Base-by-base conservation (phyloP, 2,329 filamentous ascomycete species). In the Pestalotiopsis sp. region DNA sequence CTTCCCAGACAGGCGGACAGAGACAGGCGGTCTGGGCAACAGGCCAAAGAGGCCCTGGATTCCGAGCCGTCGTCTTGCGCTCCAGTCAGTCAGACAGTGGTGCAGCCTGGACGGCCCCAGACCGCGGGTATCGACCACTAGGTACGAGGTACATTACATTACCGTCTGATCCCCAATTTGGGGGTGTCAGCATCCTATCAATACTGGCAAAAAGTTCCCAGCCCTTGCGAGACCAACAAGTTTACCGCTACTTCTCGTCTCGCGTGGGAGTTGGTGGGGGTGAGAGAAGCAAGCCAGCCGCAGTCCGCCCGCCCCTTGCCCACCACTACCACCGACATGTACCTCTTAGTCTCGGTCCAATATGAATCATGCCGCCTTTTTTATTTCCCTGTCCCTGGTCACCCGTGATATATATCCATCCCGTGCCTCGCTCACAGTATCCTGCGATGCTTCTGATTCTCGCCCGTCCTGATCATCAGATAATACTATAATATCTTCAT, bases 151-250 rank as follows among this genome's bases (percentile, higher is more conserved):
- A 13, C 41, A 17, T 12, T 52, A 52, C 20, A 59, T 56, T 17
- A 20, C 57, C 25, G 57, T 60, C 20, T 14, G 25, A 64, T 25
- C 11, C 39, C 38, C 23, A n/a, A 65, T 49, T 52, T 20, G 62
- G 65, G 49, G 45, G 65, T 67, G 65, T 67, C 65, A 67, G 65
- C 65, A 59, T 59, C 65, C 65, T 59, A 66, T 17, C 36, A 52
- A 52, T 49, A 52, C 45, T 52, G 57, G 23, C 27, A 59, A 59
- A 27, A 62, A 27, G 36, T 20, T 41, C 31, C 59, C 45, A 45
- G 39, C 20, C 38, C 20, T 49, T 36, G 20, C 13, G 13, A 67
- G 27, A 56, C 65, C 20, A 56, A n/a, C 65, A 39, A 67, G 17
- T 56, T 67, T 67, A 67, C 65, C 65, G 65, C 65, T 67, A 67